A percentile compares a stretch with the other conserved stretches of the same genome.
These are phyloP conservation scores for Leishmania arabica DNA, from an alignment of 208 protist species.

Conservation along the genomic window DNA sequence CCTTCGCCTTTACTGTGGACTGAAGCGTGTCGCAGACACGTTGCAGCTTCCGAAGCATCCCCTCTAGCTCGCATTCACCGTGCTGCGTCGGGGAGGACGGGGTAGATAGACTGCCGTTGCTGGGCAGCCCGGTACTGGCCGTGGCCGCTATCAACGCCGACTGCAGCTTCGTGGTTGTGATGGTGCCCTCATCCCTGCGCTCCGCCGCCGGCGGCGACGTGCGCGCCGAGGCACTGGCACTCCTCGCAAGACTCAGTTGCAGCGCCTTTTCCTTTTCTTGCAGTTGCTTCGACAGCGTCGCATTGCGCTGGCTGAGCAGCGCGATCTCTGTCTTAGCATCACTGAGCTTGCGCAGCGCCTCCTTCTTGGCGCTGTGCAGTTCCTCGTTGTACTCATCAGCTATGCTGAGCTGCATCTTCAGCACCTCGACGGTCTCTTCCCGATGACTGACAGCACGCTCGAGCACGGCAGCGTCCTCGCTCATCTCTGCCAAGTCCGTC, in stretches of 20 bases:
- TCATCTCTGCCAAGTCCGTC: slow-evolving; percentile 24
- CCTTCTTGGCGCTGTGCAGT: slow-evolving; percentile 50
- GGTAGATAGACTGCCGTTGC: neutral
- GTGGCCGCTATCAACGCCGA: neutral
- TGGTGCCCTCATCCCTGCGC: slow-evolving; percentile 12
- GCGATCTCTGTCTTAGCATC: slow-evolving; percentile 61
- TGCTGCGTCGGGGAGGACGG: neutral
- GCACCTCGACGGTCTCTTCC: slow-evolving; percentile 43
- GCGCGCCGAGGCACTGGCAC: neutral
- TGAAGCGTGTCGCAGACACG: slow-evolving; percentile 6
- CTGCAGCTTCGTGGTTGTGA: neutral
- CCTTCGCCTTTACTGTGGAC: slow-evolving; percentile 1
- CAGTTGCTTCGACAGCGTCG: slow-evolving; percentile 28
- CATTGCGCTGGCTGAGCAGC: slow-evolving; percentile 40
- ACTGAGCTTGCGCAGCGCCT: slow-evolving; percentile 46
- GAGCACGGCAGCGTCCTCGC: slow-evolving; percentile 35
- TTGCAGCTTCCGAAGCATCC: slow-evolving; percentile 21
- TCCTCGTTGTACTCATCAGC: slow-evolving; percentile 39
- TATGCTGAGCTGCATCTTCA: slow-evolving; percentile 37
- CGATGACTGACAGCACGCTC: slow-evolving; percentile 32
- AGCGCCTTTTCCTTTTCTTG: slow-evolving; percentile 22
- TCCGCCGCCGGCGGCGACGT: neutral
- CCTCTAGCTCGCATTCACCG: slow-evolving; percentile 5
- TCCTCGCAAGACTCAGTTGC: slow-evolving; percentile 6
- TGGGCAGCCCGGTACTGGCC: no score